These are phyloP conservation scores for Coprinopsis strossmayeri DNA, from an alignment of 768 basidiomycete species.

Conservation along the genomic window DNA sequence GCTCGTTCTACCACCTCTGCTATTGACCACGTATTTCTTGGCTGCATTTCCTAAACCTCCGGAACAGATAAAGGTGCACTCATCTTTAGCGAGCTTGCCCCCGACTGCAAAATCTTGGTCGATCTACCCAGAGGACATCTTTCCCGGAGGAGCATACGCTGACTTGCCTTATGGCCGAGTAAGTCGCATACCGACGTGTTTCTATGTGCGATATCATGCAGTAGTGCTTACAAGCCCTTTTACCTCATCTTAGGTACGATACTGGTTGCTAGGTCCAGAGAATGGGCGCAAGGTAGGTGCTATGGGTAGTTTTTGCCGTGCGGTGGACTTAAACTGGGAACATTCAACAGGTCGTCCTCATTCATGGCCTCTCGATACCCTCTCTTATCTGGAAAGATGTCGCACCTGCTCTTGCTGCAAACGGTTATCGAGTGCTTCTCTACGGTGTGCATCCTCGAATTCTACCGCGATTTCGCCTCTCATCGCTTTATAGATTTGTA, in stretches of 20 bases:
- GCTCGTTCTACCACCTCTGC: slow-evolving; percentile 52
- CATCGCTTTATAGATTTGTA: slow-evolving; percentile 46
- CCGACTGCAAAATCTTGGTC: slow-evolving; percentile 49
- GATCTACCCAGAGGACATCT: slow-evolving; percentile 70
- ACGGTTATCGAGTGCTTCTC: slow-evolving; percentile 67
- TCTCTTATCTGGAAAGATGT: slow-evolving; percentile 75
- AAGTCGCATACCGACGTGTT: slow-evolving; percentile 13
- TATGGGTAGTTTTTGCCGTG: no score
- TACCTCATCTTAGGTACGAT: slow-evolving; percentile 45
- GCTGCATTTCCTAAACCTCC: slow-evolving; percentile 62
- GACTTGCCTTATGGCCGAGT: slow-evolving; percentile 61
- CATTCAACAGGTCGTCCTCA: slow-evolving; percentile 54
- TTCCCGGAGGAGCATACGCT: slow-evolving; percentile 57
- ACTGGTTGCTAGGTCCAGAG: slow-evolving; percentile 73
- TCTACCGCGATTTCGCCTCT: background rate
- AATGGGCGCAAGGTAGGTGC: slow-evolving; percentile 53
- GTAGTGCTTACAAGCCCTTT: background rate
- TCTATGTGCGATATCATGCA: background rate
- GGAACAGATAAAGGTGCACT: slow-evolving; percentile 38
- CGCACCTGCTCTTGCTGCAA: slow-evolving; percentile 53
- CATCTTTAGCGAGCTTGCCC: slow-evolving; percentile 58
- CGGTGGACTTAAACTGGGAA: no score
- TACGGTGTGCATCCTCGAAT: slow-evolving; percentile 44
- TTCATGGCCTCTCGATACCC: slow-evolving; percentile 75
- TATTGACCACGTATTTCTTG: slow-evolving; percentile 55